Conservation (phyloP, 1,284 basidiomycete genomes). For the Trichosporon coremiiforme region DNA sequence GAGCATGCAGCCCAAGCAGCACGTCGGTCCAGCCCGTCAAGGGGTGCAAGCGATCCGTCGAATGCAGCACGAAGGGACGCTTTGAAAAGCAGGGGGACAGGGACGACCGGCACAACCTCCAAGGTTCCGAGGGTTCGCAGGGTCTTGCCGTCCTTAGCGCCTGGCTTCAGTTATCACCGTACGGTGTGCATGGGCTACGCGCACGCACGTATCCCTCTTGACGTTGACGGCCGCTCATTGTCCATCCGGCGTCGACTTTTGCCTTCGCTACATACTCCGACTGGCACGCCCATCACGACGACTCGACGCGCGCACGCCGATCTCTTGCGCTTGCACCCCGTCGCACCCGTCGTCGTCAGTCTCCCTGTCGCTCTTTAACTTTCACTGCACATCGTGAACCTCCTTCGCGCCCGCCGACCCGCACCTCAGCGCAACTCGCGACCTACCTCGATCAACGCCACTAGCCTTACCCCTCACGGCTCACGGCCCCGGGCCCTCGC, state of each 20-base stretch:
- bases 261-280: not conserved
- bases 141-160: not conserved
- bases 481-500: not conserved
- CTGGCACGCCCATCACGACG: not conserved
- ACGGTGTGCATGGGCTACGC: not conserved
- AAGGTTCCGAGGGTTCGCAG: not conserved
- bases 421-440: no score
- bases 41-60: no score
- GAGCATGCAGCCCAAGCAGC: not conserved
- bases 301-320: not conserved
- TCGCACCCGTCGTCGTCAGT: not conserved
- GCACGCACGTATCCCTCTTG: slow-evolving; percentile 1
- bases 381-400: no score
- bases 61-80: not conserved
- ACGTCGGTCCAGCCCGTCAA: not conserved
- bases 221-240: not conserved
- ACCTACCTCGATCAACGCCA: slow-evolving; percentile 1
- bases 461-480: not conserved
- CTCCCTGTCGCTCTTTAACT: not conserved
- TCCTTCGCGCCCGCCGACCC: not conserved
- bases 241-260: slow-evolving; percentile 2
- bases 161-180: not conserved
- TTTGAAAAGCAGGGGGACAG: not conserved
- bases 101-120: not conserved
- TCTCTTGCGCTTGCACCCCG: not conserved